Percentiles rank a stretch among this genome's conserved stretches.
phyloP scores from a whole-genome alignment of 768 basidiomycete genomes.

The Mycena belliarum region DNA sequence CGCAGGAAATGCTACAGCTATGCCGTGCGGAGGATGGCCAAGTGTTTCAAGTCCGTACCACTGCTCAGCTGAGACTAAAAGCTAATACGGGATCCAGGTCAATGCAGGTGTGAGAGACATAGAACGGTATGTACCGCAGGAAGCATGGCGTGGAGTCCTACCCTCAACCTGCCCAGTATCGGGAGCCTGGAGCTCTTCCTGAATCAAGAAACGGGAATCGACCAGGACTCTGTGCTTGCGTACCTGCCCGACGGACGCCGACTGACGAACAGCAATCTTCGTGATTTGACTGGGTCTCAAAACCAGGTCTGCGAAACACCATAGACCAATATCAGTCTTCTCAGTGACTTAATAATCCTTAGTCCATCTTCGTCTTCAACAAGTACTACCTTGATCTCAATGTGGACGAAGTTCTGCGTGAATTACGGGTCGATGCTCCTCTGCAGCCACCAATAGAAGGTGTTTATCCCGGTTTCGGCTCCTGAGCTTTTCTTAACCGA shows the following conservation, averaged over 20 bases:
- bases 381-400: conserved; percentile 76
- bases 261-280: conserved; percentile 67
- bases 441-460: conserved; percentile 76
- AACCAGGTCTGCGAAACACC: too few species aligned
- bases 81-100: conserved; percentile 38
- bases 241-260: conserved; percentile 73
- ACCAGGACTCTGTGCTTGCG: conserved; percentile 53
- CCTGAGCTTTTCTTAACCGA: background rate
- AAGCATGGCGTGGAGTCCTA: background rate
- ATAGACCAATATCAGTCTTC: too few species aligned
- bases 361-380: conserved; percentile 84
- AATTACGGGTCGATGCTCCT: conserved; percentile 59
- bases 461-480: conserved; percentile 26
- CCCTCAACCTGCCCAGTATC: conserved; percentile 39
- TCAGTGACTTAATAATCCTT: too few species aligned
- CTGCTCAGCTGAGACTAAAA: background rate
- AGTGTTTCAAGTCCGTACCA: conserved; percentile 50
- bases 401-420: conserved; percentile 62
- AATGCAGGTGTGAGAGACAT: conserved; percentile 74
- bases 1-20: conserved; percentile 54
- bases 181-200: conserved; percentile 74
- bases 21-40: conserved; percentile 68
- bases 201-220: conserved; percentile 69
- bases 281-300: conserved; percentile 72
- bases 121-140: conserved; percentile 54